Conservation (phyloP, 805 yeast genomes). For the Saccharomycopsis javanensis region DNA sequence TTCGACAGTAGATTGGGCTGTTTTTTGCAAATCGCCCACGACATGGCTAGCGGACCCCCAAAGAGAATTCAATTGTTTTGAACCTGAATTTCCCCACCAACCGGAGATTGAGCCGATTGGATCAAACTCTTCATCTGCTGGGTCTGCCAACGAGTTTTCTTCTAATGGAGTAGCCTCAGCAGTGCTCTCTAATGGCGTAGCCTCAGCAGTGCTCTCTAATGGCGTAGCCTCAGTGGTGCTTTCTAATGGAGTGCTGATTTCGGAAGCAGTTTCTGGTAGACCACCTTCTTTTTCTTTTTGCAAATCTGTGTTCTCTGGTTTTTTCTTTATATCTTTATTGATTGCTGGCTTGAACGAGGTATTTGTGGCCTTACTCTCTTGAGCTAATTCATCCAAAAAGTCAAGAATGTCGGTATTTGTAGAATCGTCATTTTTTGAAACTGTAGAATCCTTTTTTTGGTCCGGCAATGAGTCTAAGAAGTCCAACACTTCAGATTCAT, state of each 20-base stretch:
- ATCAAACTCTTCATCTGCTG: slow-evolving; percentile 22
- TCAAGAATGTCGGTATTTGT: slow-evolving; percentile 32
- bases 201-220: too few species aligned
- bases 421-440: slow-evolving; percentile 20
- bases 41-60: slow-evolving; percentile 56
- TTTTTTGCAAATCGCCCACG: slow-evolving; percentile 21
- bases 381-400: slow-evolving; percentile 58
- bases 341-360: slow-evolving; percentile 24
- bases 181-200: too few species aligned
- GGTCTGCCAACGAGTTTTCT: neutral
- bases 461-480: slow-evolving; percentile 76
- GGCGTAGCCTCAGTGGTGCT: neutral
- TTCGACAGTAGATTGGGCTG: slow-evolving; percentile 14
- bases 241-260: neutral
- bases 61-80: slow-evolving; percentile 50
- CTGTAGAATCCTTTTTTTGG: slow-evolving; percentile 28
- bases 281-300: slow-evolving; percentile 10
- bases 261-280: neutral
- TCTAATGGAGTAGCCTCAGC: too few species aligned
- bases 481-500: slow-evolving; percentile 69
- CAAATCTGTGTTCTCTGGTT: neutral
- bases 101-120: slow-evolving; percentile 57
- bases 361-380: slow-evolving; percentile 38
- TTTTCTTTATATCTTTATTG: slow-evolving; percentile 4
- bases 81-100: slow-evolving; percentile 71